Evolutionary conservation across 2,329 filamentous ascomycete genomes (phyloP), one percentile per base, ranked within the genome.

Genomic region (Colletotrichum shisoi): DNA sequence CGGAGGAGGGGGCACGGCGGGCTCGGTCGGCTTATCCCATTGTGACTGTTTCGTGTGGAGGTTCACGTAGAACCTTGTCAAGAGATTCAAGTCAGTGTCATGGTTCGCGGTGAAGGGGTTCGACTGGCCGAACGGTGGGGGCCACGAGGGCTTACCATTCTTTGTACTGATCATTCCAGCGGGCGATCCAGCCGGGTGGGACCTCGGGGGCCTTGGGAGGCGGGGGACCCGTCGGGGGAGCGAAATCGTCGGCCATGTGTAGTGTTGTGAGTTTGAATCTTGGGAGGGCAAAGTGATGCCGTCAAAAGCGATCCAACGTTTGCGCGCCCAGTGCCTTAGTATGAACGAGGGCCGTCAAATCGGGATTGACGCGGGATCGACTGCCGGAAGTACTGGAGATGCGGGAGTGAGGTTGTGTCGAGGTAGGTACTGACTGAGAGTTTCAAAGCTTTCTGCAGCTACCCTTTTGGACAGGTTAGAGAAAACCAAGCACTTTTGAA

Each of bases 141-240:
- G 31, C 31, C 31, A 34, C 2, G 31, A 34, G 9, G 1, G 19
- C 80, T 71, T 75, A 89, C 89, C 92, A 97, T 85, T 95, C 90
- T 74, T 90, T 90, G 82, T 97, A 97, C 74, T 95, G 89, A 0
- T 91, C 88, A 78, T 96, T 95, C 87, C 89, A 96, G 71, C 92
- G 87, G 12, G 90, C 90, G 74, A 91, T 89, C 91, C 92, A 97
- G 73, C 93, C 93, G 37, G 77, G 74, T 62, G 80, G 80, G 8
- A 82, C 80, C 73, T 91, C 90, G 2, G 92, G 93, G 1, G 85
- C 84, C 74, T 80, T 83, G 69, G 84, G 85, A 57, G 85, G 85
- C 71, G 85, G 85, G 53, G 85, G 85, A 27, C 85, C 85, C 27
- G 79, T 57, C 2, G 85, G 85, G 59, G 85, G 79, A 62, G 79